Percentiles rank a stretch among this genome's conserved stretches.
These are phyloP conservation scores for Pistacia atlantica DNA, from an alignment of 345 rosid genomes.

Conservation along the genomic window DNA sequence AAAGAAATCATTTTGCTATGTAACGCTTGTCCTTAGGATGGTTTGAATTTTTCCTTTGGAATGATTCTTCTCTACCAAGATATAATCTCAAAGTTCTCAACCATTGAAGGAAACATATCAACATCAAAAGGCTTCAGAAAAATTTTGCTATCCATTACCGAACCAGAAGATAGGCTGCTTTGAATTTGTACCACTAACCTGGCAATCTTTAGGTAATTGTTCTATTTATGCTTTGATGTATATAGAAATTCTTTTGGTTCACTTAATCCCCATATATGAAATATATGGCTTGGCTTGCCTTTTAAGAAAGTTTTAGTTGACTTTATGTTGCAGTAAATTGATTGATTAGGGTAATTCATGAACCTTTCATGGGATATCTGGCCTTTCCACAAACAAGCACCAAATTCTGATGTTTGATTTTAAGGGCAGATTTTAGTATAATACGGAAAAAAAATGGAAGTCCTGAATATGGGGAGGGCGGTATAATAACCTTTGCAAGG, in stretches of 20 bases:
- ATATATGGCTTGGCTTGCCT: not conserved
- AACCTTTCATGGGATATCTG: not conserved
- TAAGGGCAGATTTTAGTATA: not conserved
- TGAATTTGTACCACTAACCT: not conserved
- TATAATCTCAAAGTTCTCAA: not conserved
- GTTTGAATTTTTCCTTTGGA: not conserved
- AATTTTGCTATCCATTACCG: not conserved
- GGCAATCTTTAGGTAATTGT: not conserved
- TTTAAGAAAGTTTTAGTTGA: not conserved
- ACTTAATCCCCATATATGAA: not conserved
- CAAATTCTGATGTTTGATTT: not conserved
- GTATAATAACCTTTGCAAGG: not conserved
- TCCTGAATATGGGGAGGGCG: not conserved
- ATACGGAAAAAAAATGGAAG: not conserved
- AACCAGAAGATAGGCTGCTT: not conserved
- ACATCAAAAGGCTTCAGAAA: not conserved
- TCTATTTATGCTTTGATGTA: not conserved
- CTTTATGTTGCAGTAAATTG: not conserved
- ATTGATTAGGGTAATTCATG: not conserved
- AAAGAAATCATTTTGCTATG: not conserved
- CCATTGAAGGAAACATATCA: not conserved
- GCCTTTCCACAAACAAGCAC: not conserved
- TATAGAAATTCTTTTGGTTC: not conserved
- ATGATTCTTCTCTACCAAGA: not conserved
- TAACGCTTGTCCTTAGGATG: not conserved